These are phyloP conservation scores for Talaromyces proteolyticus DNA, from an alignment of 495 filamentous ascomycete genomes.

Conservation along the genomic window DNA sequence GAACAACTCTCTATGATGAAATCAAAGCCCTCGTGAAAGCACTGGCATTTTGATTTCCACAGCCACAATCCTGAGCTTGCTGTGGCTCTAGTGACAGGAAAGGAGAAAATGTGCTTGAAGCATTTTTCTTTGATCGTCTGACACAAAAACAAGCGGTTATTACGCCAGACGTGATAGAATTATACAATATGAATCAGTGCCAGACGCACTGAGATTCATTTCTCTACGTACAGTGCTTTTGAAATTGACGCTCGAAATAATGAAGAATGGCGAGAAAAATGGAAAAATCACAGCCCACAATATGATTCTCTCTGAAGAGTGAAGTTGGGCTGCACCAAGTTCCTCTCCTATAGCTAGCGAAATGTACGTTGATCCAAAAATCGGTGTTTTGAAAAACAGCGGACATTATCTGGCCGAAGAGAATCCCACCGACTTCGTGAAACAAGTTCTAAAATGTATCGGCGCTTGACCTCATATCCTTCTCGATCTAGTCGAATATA, in stretches of 20 bases:
- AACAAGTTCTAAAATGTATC: conserved; percentile 22
- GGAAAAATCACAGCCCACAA: conserved; percentile 33
- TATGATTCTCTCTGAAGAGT: conserved; percentile 25
- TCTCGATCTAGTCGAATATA: no score
- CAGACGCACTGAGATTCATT: conserved; percentile 31
- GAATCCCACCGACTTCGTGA: conserved; percentile 30
- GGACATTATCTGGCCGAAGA: conserved; percentile 37
- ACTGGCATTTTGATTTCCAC: conserved; percentile 44
- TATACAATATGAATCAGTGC: conserved; percentile 26
- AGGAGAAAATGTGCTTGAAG: conserved; percentile 36
- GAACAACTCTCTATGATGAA: conserved; percentile 22
- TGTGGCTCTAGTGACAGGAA: conserved; percentile 30
- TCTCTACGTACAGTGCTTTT: conserved; percentile 38
- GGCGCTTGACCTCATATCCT: no score
- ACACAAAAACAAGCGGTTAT: conserved; percentile 26
- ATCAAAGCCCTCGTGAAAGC: conserved; percentile 16
- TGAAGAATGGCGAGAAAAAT: conserved; percentile 20
- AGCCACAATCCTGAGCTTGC: conserved; percentile 27
- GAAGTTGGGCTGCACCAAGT: conserved; percentile 14
- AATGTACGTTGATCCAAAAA: conserved; percentile 22
- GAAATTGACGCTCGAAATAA: conserved; percentile 32
- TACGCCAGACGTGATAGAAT: conserved; percentile 22
- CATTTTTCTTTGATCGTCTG: conserved; percentile 38
- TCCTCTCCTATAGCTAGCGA: conserved; percentile 24
- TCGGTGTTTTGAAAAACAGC: conserved; percentile 17